phyloP scores from a whole-genome alignment of 2,329 filamentous ascomycete species.

The Rutstroemia sp. region DNA sequence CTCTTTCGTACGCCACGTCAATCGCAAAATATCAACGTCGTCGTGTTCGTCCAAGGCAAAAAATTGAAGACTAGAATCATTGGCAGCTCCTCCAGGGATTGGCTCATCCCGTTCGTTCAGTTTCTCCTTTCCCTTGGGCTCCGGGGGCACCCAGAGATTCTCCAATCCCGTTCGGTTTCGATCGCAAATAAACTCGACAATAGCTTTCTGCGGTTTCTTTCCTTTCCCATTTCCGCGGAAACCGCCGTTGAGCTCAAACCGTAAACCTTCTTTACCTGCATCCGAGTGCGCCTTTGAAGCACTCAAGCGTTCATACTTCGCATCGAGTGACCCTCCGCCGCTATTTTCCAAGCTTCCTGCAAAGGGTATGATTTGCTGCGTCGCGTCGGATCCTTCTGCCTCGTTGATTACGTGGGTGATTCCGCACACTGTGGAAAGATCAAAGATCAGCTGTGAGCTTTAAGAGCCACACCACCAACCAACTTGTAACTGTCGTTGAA shows the following conservation, averaged over 20 bases:
- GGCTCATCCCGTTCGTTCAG: slow-evolving; percentile 27
- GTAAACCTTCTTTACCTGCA: slow-evolving; percentile 62
- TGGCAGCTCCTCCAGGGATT: slow-evolving; percentile 26
- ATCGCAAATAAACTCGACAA: slow-evolving; percentile 84
- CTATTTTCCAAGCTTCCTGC: slow-evolving; percentile 60
- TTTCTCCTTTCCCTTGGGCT: slow-evolving; percentile 32
- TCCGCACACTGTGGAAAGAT: slow-evolving; percentile 56
- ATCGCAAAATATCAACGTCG: slow-evolving; percentile 55
- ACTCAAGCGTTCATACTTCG: slow-evolving; percentile 58
- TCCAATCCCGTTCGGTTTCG: slow-evolving; percentile 65
- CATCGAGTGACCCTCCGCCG: slow-evolving; percentile 55
- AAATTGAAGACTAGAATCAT: slow-evolving; percentile 62
- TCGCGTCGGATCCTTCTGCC: slow-evolving; percentile 39
- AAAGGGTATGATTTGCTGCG: slow-evolving; percentile 59
- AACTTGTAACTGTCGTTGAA: background rate
- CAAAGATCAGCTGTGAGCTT: slow-evolving; percentile 1
- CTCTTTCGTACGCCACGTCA: slow-evolving; percentile 84
- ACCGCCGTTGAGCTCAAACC: slow-evolving; percentile 59
- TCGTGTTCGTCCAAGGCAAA: slow-evolving; percentile 61
- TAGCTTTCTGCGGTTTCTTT: slow-evolving; percentile 58
- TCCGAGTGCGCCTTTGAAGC: slow-evolving; percentile 57
- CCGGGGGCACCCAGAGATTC: slow-evolving; percentile 51
- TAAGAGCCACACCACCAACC: slow-evolving; percentile 8
- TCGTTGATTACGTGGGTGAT: slow-evolving; percentile 52
- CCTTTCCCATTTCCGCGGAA: slow-evolving; percentile 43